phyloP scores from a whole-genome alignment of 768 basidiomycete species.

The Lactifluus pinguis region DNA sequence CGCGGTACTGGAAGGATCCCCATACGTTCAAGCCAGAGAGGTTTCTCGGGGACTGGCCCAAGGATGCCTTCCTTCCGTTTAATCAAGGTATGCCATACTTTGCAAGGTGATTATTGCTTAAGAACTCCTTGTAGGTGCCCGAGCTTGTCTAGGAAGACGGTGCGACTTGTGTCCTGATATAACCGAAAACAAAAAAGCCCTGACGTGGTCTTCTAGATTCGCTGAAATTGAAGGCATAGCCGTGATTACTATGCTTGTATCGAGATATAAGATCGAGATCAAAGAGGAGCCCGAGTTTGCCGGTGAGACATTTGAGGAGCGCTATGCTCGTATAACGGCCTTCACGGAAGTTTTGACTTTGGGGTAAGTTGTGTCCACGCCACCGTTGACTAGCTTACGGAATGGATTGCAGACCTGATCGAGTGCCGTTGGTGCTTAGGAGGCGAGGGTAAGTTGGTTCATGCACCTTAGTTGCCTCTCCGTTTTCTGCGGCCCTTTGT shows the following conservation, averaged over 20 bases:
- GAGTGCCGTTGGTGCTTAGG: slow-evolving; percentile 20
- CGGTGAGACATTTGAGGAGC: slow-evolving; percentile 35
- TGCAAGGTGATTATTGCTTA: not conserved
- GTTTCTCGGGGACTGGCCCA: too few relatives aligned
- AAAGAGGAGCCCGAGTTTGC: slow-evolving; percentile 42
- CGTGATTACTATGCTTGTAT: slow-evolving; percentile 37
- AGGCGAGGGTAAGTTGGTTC: not conserved
- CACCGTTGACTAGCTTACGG: too few relatives aligned
- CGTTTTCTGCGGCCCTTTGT: too few relatives aligned
- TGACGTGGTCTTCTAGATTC: slow-evolving; percentile 29
- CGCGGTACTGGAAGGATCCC: too few relatives aligned
- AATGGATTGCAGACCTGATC: slow-evolving; percentile 6
- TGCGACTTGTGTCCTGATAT: not conserved
- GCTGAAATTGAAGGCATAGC: slow-evolving; percentile 42
- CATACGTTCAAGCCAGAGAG: too few relatives aligned
- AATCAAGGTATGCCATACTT: slow-evolving; percentile 15
- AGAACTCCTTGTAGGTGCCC: slow-evolving; percentile 1
- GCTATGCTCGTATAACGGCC: slow-evolving; percentile 23
- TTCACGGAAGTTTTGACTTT: not conserved
- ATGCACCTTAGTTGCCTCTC: not conserved
- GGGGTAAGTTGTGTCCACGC: not conserved
- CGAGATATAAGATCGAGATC: slow-evolving; percentile 37
- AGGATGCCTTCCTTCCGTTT: slow-evolving; percentile 23
- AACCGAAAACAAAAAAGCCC: too few relatives aligned
- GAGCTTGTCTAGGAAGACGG: slow-evolving; percentile 21